Conservation (phyloP, 169 alveolate species). For the Prorocentrum cordatum region DNA sequence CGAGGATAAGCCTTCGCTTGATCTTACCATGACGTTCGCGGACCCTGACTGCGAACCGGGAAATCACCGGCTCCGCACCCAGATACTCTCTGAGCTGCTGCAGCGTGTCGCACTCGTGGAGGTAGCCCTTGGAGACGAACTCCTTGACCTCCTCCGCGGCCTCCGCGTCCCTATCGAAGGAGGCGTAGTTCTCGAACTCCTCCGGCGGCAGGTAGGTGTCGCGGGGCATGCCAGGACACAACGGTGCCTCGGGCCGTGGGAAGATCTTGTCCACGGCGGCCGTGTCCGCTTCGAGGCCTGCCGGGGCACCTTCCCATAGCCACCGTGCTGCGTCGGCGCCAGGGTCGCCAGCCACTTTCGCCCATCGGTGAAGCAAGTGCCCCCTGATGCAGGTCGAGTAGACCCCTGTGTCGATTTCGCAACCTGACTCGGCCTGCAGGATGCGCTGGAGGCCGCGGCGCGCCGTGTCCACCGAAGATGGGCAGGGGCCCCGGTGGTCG, state of each 20-base stretch:
- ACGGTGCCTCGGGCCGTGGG: background rate
- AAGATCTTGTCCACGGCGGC: background rate
- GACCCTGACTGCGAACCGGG: background rate
- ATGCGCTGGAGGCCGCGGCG: no score
- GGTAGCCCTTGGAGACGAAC: background rate
- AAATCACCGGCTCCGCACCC: background rate
- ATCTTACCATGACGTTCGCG: background rate
- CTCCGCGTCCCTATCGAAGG: background rate
- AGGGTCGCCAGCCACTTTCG: background rate
- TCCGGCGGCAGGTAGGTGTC: background rate
- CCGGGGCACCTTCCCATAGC: conserved; percentile 7
- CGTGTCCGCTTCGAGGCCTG: background rate
- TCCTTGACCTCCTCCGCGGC: conserved; percentile 5
- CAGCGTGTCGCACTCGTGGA: background rate
- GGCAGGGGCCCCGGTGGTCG: no score
- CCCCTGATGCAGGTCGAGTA: background rate
- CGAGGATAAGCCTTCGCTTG: background rate
- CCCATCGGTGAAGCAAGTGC: background rate
- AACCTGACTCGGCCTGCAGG: no score
- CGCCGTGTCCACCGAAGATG: no score
- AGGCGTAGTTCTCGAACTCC: background rate
- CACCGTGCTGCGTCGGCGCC: background rate
- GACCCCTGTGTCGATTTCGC: no score
- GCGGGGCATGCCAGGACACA: background rate
- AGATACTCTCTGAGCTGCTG: background rate